These are phyloP conservation scores for Colletotrichum kahawae DNA, from an alignment of 2,329 filamentous ascomycete species.

Conservation along the genomic window DNA sequence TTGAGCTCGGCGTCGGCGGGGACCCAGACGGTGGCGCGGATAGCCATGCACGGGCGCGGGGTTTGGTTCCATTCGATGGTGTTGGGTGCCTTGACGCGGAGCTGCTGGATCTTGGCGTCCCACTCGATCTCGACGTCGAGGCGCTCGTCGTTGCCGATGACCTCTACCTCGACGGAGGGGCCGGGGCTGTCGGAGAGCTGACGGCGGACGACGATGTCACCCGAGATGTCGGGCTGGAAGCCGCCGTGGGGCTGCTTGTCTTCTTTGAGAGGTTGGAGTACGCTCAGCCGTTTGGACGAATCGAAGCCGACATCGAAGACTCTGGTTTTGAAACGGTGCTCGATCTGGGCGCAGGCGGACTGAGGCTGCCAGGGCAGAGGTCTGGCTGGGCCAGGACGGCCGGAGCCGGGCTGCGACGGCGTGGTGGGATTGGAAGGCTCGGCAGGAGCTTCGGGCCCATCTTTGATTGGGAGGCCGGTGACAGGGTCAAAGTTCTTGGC, in stretches of 20 bases:
- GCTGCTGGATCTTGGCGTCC: conserved; percentile 38
- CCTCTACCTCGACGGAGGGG: conserved; percentile 48
- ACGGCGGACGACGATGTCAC: conserved; percentile 50
- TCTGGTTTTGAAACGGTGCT: conserved; percentile 31
- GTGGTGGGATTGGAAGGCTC: background rate
- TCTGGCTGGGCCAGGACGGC: background rate
- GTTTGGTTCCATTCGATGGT: conserved; percentile 31
- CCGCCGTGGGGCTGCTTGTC: conserved; percentile 23
- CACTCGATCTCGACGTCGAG: conserved; percentile 39
- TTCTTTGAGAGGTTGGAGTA: conserved; percentile 41
- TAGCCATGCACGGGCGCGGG: conserved; percentile 49
- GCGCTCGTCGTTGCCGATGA: conserved; percentile 48
- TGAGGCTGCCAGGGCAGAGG: conserved; percentile 9
- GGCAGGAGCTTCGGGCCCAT: background rate
- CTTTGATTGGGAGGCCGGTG: conserved; percentile 13
- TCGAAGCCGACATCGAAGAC: conserved; percentile 38
- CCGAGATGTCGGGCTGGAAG: conserved; percentile 43
- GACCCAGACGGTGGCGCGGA: conserved; percentile 52
- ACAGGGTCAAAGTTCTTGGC: conserved; percentile 7
- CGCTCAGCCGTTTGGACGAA: conserved; percentile 36
- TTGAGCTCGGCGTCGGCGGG: conserved; percentile 45
- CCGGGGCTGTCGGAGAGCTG: conserved; percentile 32
- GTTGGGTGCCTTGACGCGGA: conserved; percentile 45
- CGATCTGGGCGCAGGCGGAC: conserved; percentile 5
- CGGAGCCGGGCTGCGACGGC: background rate